Percentiles rank a stretch among this genome's conserved stretches.
phyloP scores from a whole-genome alignment of 2,329 filamentous ascomycete species.

The Talaromyces sp. region DNA sequence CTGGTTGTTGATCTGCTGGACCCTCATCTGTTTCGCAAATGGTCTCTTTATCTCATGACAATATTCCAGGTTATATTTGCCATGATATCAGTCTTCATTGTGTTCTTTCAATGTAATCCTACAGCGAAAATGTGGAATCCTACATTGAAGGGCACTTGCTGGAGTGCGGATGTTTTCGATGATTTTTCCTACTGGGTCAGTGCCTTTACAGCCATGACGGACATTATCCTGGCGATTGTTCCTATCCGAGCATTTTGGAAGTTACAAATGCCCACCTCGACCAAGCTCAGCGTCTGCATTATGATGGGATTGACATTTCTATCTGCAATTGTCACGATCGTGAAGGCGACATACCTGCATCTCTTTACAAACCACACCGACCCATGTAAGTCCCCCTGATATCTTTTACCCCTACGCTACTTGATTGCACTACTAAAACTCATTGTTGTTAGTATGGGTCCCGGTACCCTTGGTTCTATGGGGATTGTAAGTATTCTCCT shows the following conservation, averaged over 20 bases:
- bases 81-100: slow-evolving; percentile 25
- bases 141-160: slow-evolving; percentile 21
- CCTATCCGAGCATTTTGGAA: slow-evolving; percentile 30
- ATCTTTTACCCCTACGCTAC: background rate
- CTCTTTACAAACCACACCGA: slow-evolving; percentile 26
- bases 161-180: slow-evolving; percentile 25
- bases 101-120: slow-evolving; percentile 30
- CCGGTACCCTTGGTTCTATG: slow-evolving; percentile 23
- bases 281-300: slow-evolving; percentile 27
- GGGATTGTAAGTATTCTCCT: slow-evolving; percentile 17
- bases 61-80: slow-evolving; percentile 28
- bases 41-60: slow-evolving; percentile 24
- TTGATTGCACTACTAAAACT: background rate
- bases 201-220: slow-evolving; percentile 30
- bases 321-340: slow-evolving; percentile 30
- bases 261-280: slow-evolving; percentile 28
- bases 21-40: slow-evolving; percentile 22
- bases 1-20: slow-evolving; percentile 22
- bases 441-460: slow-evolving; percentile 16
- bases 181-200: slow-evolving; percentile 30
- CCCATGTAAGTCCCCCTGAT: slow-evolving; percentile 23
- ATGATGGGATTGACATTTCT: slow-evolving; percentile 34
- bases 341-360: slow-evolving; percentile 31
- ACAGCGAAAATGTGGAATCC: slow-evolving; percentile 26
- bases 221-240: slow-evolving; percentile 29